phyloP scores from a whole-genome alignment of 768 basidiomycete genomes.

The Kwoniella newhampshirensis region DNA sequence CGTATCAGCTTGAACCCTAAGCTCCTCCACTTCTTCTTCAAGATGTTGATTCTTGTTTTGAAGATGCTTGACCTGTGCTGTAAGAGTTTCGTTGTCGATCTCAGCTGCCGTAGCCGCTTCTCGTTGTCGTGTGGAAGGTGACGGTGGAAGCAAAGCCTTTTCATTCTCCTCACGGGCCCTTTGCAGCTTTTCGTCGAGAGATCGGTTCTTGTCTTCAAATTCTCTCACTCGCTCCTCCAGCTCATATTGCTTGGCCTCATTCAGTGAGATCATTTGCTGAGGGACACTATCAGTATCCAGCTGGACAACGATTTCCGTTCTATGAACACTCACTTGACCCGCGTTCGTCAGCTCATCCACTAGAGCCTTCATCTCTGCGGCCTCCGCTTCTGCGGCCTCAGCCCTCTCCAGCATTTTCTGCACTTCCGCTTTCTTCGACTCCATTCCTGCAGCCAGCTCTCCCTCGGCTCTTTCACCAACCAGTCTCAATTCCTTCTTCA shows the following conservation, averaged over 20 bases:
- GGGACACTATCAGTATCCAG: conserved; percentile 3
- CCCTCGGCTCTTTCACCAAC: conserved; percentile 32
- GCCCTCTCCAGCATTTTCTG: conserved; percentile 59
- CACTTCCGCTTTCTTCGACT: conserved; percentile 58
- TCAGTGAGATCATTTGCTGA: conserved; percentile 90
- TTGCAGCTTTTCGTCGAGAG: conserved; percentile 39
- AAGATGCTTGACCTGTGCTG: conserved; percentile 84
- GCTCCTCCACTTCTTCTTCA: conserved; percentile 83
- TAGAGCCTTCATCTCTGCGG: conserved; percentile 66
- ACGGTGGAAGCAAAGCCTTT: conserved; percentile 14
- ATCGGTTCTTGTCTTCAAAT: conserved; percentile 42
- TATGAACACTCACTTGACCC: conserved; percentile 66
- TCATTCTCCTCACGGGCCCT: conserved; percentile 41
- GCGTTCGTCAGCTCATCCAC: conserved; percentile 83
- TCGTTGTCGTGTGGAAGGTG: conserved; percentile 13
- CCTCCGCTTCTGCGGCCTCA: conserved; percentile 56
- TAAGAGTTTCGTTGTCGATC: conserved; percentile 91
- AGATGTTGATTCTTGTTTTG: conserved; percentile 71
- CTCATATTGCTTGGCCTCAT: conserved; percentile 79
- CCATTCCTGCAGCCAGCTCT: conserved; percentile 46
- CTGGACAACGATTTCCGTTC: conserved; percentile 8
- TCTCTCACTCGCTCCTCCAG: conserved; percentile 58
- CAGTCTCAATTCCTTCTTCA: conserved; percentile 42
- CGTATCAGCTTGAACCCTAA: conserved; percentile 63
- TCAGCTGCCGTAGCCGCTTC: conserved; percentile 69